Evolutionary conservation across 73 alveolate species (phyloP).

Genomic region (Diophrys sp.): DNA sequence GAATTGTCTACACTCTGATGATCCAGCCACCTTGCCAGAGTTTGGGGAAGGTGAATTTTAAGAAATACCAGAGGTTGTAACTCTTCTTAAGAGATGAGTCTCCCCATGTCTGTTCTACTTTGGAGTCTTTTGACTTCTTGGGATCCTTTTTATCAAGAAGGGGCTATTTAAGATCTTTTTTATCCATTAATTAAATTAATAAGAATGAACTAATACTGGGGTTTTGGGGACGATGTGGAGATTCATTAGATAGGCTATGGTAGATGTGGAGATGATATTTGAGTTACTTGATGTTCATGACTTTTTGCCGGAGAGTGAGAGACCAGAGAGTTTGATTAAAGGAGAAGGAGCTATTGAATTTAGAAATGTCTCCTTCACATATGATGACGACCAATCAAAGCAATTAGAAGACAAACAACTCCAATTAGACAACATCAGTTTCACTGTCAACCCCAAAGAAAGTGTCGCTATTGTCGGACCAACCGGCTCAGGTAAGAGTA

Average conservation of each 20-base stretch:
- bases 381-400: conserved; percentile 13
- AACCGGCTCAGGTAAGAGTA: conserved; percentile 69
- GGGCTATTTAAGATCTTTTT: background rate
- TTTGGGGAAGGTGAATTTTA: conserved; percentile 49
- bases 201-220: no score
- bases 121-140: background rate
- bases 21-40: conserved; percentile 52
- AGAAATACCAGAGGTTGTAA: conserved; percentile 37
- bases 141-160: background rate
- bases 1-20: conserved; percentile 24
- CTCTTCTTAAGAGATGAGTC: background rate
- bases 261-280: conserved; percentile 53
- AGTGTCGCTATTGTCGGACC: conserved; percentile 61
- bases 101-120: background rate
- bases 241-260: conserved; percentile 50
- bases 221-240: conserved; percentile 67
- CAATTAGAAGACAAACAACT: background rate
- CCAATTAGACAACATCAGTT: conserved; percentile 6
- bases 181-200: background rate
- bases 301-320: conserved; percentile 1
- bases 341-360: conserved; percentile 41
- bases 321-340: conserved; percentile 9
- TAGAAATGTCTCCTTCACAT: conserved; percentile 51
- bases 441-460: conserved; percentile 18
- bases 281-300: conserved; percentile 49